Evolutionary conservation across 371 early-diverging fungal species (phyloP), one percentile per base, ranked within the genome.

Genomic region (Apophysomyces variabilis): DNA sequence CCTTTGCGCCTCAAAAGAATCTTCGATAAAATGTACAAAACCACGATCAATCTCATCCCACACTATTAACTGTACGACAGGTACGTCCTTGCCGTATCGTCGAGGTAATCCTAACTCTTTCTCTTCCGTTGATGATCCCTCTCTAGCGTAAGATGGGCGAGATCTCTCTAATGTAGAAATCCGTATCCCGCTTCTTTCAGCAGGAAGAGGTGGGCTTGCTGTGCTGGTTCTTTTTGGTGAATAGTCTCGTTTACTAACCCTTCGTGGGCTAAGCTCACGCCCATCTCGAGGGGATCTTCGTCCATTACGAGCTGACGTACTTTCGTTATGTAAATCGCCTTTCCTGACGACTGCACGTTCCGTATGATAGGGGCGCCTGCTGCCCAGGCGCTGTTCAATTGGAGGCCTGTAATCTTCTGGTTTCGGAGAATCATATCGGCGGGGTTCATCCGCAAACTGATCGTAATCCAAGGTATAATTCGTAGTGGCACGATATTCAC

Each of bases 21-120:
- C 58, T 56, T 72, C 72, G 43, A 72, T 65, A 46, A 58, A 67
- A 16, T 57, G 45, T 7, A 61, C 60, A 60, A 65, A 72, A 8
- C 36, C 56, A 5, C 35, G 64, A 21, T 61, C 45, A 41, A 68
- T 64, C 39, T 67, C 57, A 14, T 57, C 72, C 60, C 62, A 67
- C n/a, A 62, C 72, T 45, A 72, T 62, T 3, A 65, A 41, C 37
- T 72, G 68, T 1, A 72, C 68, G 5, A 58, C 39, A 26, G 72
- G 72, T 7, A 68, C 64, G n/a, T 57, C 68, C 58, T 38, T 44
- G 37, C 46, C 61, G 45, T 58, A 38, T 21, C 43, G 58, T 38
- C 59, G 47, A 5, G 21, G 57, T 45, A 50, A 47, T 21, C 21
- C 9, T 9, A 50, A 21, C 9, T 16, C 21, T 8, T 50, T 26